phyloP scores from a whole-genome alignment of 208 protist genomes.

The Spongospora subterranea region DNA sequence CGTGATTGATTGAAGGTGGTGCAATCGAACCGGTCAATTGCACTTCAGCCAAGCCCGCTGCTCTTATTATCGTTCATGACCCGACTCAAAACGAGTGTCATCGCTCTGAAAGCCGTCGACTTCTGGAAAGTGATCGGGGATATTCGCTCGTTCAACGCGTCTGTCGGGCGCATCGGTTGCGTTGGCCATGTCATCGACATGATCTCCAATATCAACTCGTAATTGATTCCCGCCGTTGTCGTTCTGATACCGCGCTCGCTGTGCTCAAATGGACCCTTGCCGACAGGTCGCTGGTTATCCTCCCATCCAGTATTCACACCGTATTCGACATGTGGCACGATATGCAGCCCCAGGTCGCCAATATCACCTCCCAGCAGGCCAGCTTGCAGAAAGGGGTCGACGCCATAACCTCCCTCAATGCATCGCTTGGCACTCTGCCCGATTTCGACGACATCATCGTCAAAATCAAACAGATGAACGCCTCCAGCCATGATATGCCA shows the following conservation, averaged over 20 bases:
- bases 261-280: neutral
- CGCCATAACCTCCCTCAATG: neutral
- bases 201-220: slow-evolving; percentile 34
- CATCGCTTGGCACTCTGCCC: slow-evolving; percentile 7
- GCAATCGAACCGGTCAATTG: neutral
- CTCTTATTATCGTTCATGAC: slow-evolving; percentile 6
- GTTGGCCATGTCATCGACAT: neutral
- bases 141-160: neutral
- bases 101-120: neutral
- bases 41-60: neutral
- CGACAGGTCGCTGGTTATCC: neutral
- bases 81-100: neutral
- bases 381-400: neutral
- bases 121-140: neutral
- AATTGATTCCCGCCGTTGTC: neutral
- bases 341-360: slow-evolving; percentile 35
- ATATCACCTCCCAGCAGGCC: slow-evolving; percentile 9
- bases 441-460: slow-evolving; percentile 39
- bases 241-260: neutral
- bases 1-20: neutral
- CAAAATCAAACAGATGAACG: slow-evolving; percentile 46
- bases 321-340: neutral
- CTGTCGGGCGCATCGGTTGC: neutral
- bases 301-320: neutral
- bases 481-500: neutral